These are phyloP conservation scores for Eustoma russellianum DNA, from an alignment of 257 asterid species.

Conservation along the genomic window DNA sequence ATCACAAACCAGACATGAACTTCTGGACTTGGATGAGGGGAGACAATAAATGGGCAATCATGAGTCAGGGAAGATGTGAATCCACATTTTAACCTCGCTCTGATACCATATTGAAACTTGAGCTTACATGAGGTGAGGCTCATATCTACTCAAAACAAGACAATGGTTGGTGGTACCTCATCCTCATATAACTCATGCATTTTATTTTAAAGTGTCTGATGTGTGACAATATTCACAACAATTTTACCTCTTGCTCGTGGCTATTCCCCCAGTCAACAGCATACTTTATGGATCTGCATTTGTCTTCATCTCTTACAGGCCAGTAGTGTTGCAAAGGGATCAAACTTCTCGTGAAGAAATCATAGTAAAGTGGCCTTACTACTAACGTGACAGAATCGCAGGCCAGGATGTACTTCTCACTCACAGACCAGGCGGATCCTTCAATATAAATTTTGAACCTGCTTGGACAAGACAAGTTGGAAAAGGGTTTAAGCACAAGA, in stretches of 20 bases:
- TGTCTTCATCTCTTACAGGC: slow-evolving; percentile 58
- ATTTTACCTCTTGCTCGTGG: slow-evolving; percentile 43
- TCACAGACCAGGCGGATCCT: slow-evolving; percentile 94
- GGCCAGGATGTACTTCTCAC: slow-evolving; percentile 87
- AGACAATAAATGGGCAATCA: too few relatives aligned
- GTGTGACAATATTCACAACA: too few relatives aligned
- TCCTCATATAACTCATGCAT: too few relatives aligned
- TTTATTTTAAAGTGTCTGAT: too few relatives aligned
- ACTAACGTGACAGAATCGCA: slow-evolving; percentile 64
- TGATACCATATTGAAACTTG: too few relatives aligned
- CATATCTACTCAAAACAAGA: too few relatives aligned
- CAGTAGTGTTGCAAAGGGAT: slow-evolving; percentile 76
- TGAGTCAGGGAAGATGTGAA: too few relatives aligned
- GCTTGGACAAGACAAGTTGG: not conserved
- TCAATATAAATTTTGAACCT: slow-evolving; percentile 86
- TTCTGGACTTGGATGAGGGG: too few relatives aligned
- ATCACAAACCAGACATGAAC: too few relatives aligned
- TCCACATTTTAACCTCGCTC: too few relatives aligned
- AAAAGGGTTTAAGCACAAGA: not conserved
- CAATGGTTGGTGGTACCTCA: too few relatives aligned
- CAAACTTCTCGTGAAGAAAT: slow-evolving; percentile 76
- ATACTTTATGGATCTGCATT: slow-evolving; percentile 69
- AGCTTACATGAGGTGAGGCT: too few relatives aligned
- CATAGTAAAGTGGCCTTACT: slow-evolving; percentile 59
- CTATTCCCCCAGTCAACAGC: slow-evolving; percentile 88